phyloP scores from a whole-genome alignment of 164 flowering plant genomes.

The Annona cherimola region DNA sequence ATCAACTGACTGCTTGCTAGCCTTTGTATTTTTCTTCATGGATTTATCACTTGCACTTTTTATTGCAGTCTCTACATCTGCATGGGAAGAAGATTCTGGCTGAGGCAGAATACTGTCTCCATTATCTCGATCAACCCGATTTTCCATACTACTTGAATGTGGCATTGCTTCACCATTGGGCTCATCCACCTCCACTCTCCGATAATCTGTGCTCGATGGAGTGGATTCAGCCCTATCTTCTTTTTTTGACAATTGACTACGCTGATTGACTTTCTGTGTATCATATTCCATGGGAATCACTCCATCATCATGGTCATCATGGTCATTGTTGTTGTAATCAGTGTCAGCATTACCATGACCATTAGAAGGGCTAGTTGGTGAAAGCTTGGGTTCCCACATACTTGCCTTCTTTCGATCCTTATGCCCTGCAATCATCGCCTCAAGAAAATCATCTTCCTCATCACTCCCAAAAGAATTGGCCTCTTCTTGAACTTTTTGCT shows the following conservation, averaged over 20 bases:
- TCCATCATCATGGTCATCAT: slow-evolving; percentile 22
- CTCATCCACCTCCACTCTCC: slow-evolving; percentile 7
- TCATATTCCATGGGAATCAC: slow-evolving; percentile 46
- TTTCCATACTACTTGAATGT: slow-evolving; percentile 4
- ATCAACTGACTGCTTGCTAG: slow-evolving; percentile 23
- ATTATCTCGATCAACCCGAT: slow-evolving; percentile 19
- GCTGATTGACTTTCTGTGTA: slow-evolving; percentile 42
- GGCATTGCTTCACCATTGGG: slow-evolving; percentile 3
- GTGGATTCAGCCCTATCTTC: slow-evolving; percentile 21
- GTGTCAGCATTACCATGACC: slow-evolving; percentile 16
- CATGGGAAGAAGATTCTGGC: slow-evolving; percentile 22
- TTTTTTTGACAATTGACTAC: slow-evolving; percentile 41
- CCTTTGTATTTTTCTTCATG: slow-evolving; percentile 22
- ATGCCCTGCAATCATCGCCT: slow-evolving; percentile 65
- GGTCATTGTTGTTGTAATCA: too few relatives aligned
- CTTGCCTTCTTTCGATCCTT: slow-evolving; percentile 31
- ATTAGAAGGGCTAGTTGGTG: slow-evolving; percentile 4
- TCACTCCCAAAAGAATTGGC: slow-evolving; percentile 22
- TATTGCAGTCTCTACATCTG: slow-evolving; percentile 20
- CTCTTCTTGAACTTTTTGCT: slow-evolving; percentile 8
- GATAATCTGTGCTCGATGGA: slow-evolving; percentile 9
- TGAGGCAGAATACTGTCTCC: slow-evolving; percentile 12
- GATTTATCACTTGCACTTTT: slow-evolving; percentile 18
- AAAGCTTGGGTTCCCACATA: slow-evolving; percentile 18
- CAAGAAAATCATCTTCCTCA: slow-evolving; percentile 56